Base-by-base conservation (phyloP, 2,329 filamentous ascomycete species). In the Fusarium napiforme region DNA sequence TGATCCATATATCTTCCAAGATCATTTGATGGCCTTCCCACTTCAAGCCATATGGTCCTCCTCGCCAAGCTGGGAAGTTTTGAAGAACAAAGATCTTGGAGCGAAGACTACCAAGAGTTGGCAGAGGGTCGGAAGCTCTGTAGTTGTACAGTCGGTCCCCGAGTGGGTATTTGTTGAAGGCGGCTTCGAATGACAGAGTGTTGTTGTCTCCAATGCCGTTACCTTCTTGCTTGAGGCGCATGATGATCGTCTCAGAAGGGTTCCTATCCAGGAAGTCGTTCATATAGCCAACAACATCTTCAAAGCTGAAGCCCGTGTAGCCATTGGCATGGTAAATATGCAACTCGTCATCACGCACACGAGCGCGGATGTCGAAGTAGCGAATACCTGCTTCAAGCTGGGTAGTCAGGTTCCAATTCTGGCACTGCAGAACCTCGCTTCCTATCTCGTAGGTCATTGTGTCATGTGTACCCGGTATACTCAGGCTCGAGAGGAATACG, bases 391-490 rank as follows among this genome's bases (percentile, higher is more conserved):
- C 82, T 39, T 76, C 61, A 46, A 88, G 82, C 78, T 88, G 87
- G 21, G 79, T 80, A 19, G 67, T 73, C 28, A 88, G 80, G 71
- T 82, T 82, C 72, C 81, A 81, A 74, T 86, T 87, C 78, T 88
- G 87, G 75, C 85, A 87, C 75, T 86, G 83, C 57, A 84, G 82
- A 14, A 67, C 62, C 64, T 81, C 79, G 47, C 77, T 73, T 34
- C 67, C 72, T 62, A 86, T 79, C 49, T 79, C 76, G 71, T 84
- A 85, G 23, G 87, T 87, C 83, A 88, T 84, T 30, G 86, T 87
- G 76, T 88, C 86, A 79, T 88, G 86, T 4, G 86, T 87, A 36
- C 87, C 87, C 1, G 86, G 87, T 65, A 88, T 83, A 50, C 85
- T 86, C 46, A 88, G 81, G 57, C 78, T 82, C 37, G 84, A 81